Conservation (phyloP, 2,329 filamentous ascomycete genomes). For the Diaporthe citri region DNA sequence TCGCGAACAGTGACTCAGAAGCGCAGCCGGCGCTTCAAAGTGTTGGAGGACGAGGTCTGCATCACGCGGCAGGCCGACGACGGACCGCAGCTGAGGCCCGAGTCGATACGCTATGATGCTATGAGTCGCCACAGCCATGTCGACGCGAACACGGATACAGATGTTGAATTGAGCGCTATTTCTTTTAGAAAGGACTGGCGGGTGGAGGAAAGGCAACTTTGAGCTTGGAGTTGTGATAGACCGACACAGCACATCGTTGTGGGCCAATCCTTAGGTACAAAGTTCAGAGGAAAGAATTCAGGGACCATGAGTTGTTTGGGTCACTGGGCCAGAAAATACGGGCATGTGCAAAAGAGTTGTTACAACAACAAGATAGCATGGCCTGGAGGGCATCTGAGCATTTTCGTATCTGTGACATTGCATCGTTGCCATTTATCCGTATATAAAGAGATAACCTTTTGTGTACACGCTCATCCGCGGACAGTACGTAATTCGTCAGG, state of each 20-base stretch:
- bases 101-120: not conserved
- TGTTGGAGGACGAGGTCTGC: not conserved
- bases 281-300: no score
- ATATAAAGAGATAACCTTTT: not conserved
- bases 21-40: not conserved
- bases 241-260: not conserved
- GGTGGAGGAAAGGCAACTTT: not conserved
- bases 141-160: not conserved
- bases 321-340: not conserved
- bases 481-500: conserved; percentile 30
- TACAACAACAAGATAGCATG: not conserved
- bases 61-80: not conserved
- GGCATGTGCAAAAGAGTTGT: not conserved
- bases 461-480: conserved; percentile 11
- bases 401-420: not conserved
- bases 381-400: not conserved
- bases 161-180: conserved; percentile 7
- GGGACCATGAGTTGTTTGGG: not conserved
- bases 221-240: not conserved
- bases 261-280: not conserved
- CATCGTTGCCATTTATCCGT: conserved; percentile 19
- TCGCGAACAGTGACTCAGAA: conserved; percentile 10
- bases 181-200: not conserved
- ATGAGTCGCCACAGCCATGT: not conserved
- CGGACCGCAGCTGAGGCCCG: not conserved